Evolutionary conservation across 192 early-diverging fungal species (phyloP).

Genomic region (Dissophora globulifera): DNA sequence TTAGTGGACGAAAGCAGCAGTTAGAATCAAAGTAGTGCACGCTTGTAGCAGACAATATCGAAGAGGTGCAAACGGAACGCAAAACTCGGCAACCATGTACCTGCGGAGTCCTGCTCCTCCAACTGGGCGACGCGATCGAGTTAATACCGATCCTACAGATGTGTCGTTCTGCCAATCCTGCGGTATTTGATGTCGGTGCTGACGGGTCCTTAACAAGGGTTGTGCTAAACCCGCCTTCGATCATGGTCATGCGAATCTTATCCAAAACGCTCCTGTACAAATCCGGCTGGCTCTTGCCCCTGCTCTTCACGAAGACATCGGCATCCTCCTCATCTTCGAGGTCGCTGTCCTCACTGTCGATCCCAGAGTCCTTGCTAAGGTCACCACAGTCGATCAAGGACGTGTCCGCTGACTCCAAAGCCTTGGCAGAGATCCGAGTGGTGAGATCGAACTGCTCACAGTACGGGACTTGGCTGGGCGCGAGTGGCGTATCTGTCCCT

Average conservation of each 20-base stretch:
- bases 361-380: conserved; percentile 32
- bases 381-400: conserved; percentile 58
- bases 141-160: conserved; percentile 85
- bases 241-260: conserved; percentile 67
- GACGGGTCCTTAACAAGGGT: conserved; percentile 29
- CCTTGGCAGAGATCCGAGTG: conserved; percentile 69
- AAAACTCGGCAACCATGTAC: conserved; percentile 55
- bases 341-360: conserved; percentile 30
- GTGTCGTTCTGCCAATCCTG: conserved; percentile 61
- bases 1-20: too few relatives aligned
- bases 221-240: conserved; percentile 76
- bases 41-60: too few relatives aligned
- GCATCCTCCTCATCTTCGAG: conserved; percentile 3
- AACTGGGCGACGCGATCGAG: conserved; percentile 83
- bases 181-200: conserved; percentile 27
- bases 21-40: too few relatives aligned
- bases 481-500: background rate
- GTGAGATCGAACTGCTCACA: conserved; percentile 91
- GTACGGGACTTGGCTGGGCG: conserved; percentile 63
- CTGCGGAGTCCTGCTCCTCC: conserved; percentile 70
- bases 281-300: conserved; percentile 30
- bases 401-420: conserved; percentile 65
- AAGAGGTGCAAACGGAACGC: too few relatives aligned
- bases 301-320: background rate
- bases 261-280: conserved; percentile 56